These are phyloP conservation scores for Candida easanensis DNA, from an alignment of 805 yeast species.

Conservation along the genomic window DNA sequence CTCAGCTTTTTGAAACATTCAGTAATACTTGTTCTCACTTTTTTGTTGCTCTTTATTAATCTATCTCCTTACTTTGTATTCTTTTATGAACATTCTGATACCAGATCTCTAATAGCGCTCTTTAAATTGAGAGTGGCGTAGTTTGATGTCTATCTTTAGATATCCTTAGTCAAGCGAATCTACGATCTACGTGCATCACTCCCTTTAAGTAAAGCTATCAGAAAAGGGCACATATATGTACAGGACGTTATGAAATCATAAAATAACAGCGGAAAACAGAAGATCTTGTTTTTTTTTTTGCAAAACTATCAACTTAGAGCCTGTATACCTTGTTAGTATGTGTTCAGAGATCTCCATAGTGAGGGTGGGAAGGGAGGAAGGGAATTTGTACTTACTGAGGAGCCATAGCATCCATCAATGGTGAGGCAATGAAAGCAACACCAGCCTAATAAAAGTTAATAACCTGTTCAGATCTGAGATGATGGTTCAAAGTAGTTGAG, in stretches of 20 bases:
- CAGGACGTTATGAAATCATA: neutral
- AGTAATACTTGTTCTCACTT: too few relatives aligned
- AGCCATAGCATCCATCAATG: constrained; percentile 77
- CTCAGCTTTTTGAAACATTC: too few relatives aligned
- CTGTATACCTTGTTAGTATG: neutral
- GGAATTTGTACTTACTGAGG: constrained; percentile 49
- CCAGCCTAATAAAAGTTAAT: constrained; percentile 45
- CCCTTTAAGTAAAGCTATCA: neutral
- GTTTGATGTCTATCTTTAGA: too few relatives aligned
- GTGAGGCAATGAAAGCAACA: constrained; percentile 72
- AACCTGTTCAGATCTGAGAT: neutral
- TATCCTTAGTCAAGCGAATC: neutral
- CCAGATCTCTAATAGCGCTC: too few relatives aligned
- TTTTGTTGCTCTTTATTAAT: too few relatives aligned
- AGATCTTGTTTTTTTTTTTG: neutral
- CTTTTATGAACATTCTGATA: too few relatives aligned
- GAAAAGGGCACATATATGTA: neutral
- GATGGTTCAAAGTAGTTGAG: neutral
- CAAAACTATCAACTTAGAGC: neutral
- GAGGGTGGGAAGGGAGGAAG: neutral
- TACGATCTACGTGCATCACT: neutral
- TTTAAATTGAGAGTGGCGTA: too few relatives aligned
- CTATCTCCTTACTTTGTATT: too few relatives aligned
- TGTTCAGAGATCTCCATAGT: neutral
- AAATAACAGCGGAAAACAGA: neutral